Evolutionary conservation across 768 basidiomycete species (phyloP).

Genomic region (Leucosporidium scottii): DNA sequence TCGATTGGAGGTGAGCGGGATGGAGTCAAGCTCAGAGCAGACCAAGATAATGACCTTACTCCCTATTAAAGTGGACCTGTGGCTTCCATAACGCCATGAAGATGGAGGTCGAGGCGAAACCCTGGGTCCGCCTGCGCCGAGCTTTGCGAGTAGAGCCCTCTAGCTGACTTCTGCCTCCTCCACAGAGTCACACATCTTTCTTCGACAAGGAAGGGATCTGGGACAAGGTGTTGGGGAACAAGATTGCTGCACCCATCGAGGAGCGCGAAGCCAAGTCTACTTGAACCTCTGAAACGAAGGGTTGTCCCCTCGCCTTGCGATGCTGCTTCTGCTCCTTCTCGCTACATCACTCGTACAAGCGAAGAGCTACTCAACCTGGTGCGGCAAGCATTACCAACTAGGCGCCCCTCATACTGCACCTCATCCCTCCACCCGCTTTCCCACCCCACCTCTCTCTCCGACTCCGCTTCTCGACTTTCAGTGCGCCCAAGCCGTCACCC

Average conservation of each 20-base stretch:
- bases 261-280: neutral
- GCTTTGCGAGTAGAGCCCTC: neutral
- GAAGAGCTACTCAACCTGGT: neutral
- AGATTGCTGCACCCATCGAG: neutral
- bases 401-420: neutral
- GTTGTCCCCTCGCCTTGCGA: neutral
- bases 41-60: too few species aligned
- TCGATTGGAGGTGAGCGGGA: neutral
- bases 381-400: constrained; percentile 4
- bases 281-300: too few species aligned
- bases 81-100: constrained; percentile 17
- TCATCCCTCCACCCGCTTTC: neutral
- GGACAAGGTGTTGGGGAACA: neutral
- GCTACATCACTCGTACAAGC: neutral
- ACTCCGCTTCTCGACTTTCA: constrained; percentile 4
- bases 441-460: neutral
- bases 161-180: neutral
- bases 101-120: constrained; percentile 9
- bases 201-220: neutral
- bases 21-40: too few species aligned
- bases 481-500: neutral
- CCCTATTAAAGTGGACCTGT: neutral
- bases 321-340: neutral
- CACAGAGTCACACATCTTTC: constrained; percentile 6
- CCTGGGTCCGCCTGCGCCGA: constrained; percentile 5